A percentile compares a stretch with the other conserved stretches of the same genome.
phyloP scores from a whole-genome alignment of 495 filamentous ascomycete genomes.

The Neurospora sp. region DNA sequence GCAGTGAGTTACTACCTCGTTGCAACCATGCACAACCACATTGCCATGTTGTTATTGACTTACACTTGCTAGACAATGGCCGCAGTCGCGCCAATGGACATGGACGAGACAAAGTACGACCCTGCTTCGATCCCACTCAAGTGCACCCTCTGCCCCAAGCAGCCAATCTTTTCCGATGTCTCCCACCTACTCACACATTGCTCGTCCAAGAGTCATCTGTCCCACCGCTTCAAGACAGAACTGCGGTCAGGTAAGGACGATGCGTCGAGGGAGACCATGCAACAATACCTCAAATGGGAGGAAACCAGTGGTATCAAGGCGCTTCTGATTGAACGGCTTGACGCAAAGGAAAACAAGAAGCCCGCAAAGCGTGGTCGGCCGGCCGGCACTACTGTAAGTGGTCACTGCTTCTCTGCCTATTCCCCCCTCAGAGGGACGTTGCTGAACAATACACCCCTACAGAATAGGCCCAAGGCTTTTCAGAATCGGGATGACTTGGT shows the following conservation, averaged over 20 bases:
- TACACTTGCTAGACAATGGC: slow-evolving; percentile 23
- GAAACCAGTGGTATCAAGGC: slow-evolving; percentile 49
- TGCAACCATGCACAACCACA: neutral
- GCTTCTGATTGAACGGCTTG: slow-evolving; percentile 60
- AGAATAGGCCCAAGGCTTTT: slow-evolving; percentile 2
- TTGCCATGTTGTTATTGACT: slow-evolving; percentile 4
- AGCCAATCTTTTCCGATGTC: slow-evolving; percentile 71
- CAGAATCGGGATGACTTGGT: slow-evolving; percentile 4
- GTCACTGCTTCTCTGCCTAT: neutral
- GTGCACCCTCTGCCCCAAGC: slow-evolving; percentile 72
- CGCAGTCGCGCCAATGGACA: slow-evolving; percentile 23
- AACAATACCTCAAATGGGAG: slow-evolving; percentile 64
- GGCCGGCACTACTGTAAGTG: slow-evolving; percentile 6
- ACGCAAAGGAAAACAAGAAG: slow-evolving; percentile 58
- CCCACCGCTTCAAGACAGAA: slow-evolving; percentile 61
- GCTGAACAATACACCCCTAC: neutral
- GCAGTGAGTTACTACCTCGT: slow-evolving; percentile 13
- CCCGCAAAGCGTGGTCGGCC: slow-evolving; percentile 16
- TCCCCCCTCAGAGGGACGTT: neutral
- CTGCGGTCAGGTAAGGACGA: slow-evolving; percentile 51
- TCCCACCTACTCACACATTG: slow-evolving; percentile 86
- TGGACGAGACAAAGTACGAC: neutral
- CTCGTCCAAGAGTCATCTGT: slow-evolving; percentile 73
- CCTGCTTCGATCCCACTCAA: slow-evolving; percentile 45
- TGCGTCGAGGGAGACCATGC: slow-evolving; percentile 37